Evolutionary conservation across 768 basidiomycete genomes (phyloP).

Genomic region (Holtermannia corniformis): DNA sequence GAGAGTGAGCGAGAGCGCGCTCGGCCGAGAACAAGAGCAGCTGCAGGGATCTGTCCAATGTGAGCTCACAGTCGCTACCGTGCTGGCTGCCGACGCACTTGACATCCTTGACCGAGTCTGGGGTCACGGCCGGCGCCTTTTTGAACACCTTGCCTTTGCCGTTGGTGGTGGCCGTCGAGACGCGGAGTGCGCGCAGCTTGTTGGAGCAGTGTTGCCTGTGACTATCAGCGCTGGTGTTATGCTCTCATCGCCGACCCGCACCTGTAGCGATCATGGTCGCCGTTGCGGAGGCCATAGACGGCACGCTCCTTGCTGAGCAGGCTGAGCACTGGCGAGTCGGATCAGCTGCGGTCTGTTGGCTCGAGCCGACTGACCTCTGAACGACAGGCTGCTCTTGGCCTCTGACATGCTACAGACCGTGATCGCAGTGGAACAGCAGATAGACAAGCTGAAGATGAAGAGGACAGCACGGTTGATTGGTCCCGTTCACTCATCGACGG

Average conservation of each 20-base stretch:
- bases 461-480: too few species aligned
- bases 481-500: too few species aligned
- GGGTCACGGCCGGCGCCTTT: conserved; percentile 58
- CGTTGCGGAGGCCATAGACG: conserved; percentile 82
- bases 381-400: conserved; percentile 11
- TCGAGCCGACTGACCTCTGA: conserved; percentile 21
- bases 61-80: conserved; percentile 8
- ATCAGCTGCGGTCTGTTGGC: background rate
- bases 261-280: conserved; percentile 79
- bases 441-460: too few species aligned
- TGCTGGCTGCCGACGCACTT: conserved; percentile 51
- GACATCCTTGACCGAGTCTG: conserved; percentile 68
- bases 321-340: conserved; percentile 55
- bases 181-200: conserved; percentile 77
- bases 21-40: conserved; percentile 82
- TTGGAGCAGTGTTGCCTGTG: conserved; percentile 82
- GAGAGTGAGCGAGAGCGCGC: conserved; percentile 81
- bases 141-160: conserved; percentile 87
- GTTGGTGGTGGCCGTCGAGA: conserved; percentile 71
- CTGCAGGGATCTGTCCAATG: conserved; percentile 47
- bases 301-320: conserved; percentile 80
- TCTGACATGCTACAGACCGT: background rate
- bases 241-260: conserved; percentile 39
- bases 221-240: background rate
- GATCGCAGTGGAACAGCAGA: too few species aligned